These are phyloP conservation scores for Ehretia macrophylla DNA, from an alignment of 257 asterid species.

Conservation along the genomic window DNA sequence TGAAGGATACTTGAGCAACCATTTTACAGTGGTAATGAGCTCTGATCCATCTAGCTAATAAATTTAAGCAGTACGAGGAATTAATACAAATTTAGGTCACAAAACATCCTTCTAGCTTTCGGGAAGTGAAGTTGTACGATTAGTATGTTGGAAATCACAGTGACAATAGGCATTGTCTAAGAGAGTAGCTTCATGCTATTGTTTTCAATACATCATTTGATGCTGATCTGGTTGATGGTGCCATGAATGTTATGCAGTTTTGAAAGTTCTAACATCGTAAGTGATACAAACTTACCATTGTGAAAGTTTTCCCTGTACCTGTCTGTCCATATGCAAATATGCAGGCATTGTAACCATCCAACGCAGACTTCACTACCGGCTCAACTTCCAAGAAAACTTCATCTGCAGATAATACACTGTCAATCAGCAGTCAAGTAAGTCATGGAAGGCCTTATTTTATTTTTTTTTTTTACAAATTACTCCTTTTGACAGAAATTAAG, in stretches of 20 bases:
- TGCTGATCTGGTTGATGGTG: neutral
- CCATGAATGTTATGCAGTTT: neutral
- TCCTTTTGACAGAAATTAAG: neutral
- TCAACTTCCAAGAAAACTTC: conserved; percentile 19
- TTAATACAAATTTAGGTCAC: no score
- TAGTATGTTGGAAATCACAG: no score
- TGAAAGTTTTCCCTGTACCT: conserved; percentile 18
- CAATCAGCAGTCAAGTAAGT: neutral
- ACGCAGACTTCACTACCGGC: conserved; percentile 15
- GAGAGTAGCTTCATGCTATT: no score
- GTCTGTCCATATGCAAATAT: conserved; percentile 20
- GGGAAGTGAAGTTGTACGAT: no score
- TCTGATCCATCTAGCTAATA: no score
- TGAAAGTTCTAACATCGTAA: neutral
- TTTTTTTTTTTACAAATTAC: neutral
- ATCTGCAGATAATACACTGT: conserved; percentile 2
- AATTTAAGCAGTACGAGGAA: no score
- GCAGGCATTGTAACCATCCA: conserved; percentile 18
- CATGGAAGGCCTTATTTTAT: neutral
- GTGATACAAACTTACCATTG: conserved; percentile 12
- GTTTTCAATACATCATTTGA: no score
- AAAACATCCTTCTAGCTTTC: no score
- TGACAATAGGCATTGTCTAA: no score
- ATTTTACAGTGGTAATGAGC: no score
- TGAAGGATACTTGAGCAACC: no score